These are phyloP conservation scores for Russula ochroleuca DNA, from an alignment of 768 basidiomycete genomes.

Conservation along the genomic window DNA sequence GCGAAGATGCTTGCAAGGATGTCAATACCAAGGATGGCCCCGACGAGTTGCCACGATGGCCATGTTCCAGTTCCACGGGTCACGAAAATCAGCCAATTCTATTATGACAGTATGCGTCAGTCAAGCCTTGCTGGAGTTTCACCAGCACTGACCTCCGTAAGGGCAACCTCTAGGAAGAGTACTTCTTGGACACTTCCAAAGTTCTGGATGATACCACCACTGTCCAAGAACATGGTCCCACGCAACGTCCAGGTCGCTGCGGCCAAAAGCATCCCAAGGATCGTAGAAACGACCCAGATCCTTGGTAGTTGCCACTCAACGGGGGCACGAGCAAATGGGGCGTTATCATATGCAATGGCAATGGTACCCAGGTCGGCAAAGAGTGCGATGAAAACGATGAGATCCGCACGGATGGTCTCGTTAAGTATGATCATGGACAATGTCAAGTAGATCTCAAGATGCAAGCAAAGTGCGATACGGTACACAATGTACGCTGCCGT, in stretches of 20 bases:
- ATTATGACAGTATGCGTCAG: background rate
- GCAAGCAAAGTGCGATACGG: slow-evolving; percentile 48
- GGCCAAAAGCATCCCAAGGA: slow-evolving; percentile 33
- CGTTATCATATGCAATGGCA: slow-evolving; percentile 47
- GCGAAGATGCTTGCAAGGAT: slow-evolving; percentile 41
- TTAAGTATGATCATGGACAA: slow-evolving; percentile 44
- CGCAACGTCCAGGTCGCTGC: slow-evolving; percentile 46
- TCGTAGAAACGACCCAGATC: slow-evolving; percentile 45
- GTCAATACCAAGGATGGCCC: slow-evolving; percentile 40
- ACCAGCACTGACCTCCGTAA: slow-evolving; percentile 38
- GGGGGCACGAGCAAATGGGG: slow-evolving; percentile 38
- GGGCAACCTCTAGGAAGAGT: slow-evolving; percentile 45
- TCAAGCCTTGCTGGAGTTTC: background rate
- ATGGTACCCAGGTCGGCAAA: slow-evolving; percentile 47
- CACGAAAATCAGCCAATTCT: slow-evolving; percentile 33
- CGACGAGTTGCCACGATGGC: slow-evolving; percentile 42
- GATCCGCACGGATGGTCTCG: slow-evolving; percentile 46
- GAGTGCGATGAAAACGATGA: slow-evolving; percentile 44
- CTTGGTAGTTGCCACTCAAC: slow-evolving; percentile 50
- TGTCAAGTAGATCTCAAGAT: slow-evolving; percentile 45
- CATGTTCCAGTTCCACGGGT: slow-evolving; percentile 35
- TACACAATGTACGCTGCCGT: slow-evolving; percentile 46
- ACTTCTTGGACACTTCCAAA: slow-evolving; percentile 45
- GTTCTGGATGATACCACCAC: slow-evolving; percentile 45
- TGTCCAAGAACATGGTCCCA: slow-evolving; percentile 39